Evolutionary conservation across 2,329 filamentous ascomycete genomes (phyloP), one percentile per base, ranked within the genome.

Genomic region (Penicillium corylophilum): DNA sequence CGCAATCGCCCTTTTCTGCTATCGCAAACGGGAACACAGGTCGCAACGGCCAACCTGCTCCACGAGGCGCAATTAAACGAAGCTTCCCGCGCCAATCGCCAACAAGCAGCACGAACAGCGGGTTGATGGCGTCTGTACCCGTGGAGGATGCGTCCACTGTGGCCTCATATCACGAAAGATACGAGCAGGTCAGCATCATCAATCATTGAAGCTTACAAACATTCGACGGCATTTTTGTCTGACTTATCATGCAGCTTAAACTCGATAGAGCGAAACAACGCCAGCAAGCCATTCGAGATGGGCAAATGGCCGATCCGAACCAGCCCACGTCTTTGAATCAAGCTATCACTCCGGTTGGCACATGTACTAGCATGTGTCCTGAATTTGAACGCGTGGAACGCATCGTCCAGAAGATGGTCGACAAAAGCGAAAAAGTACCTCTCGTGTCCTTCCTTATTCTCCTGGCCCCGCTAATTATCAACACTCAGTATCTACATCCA

Each of bases 351-450:
- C 77, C 81, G 0, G 78, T 83, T 5, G 84, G 83, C 45, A 82
- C 79, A 45, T 86, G 84, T 67, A 77, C 77, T 35, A 79, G 82
- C 57, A 86, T 86, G 82, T 87, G 84, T 63, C 80, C 84, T 2
- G 81, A 85, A 56, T 84, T 76, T 51, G 84, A 87, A 70, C 71
- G 83, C 39, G 78, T 85, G 39, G 79, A 84, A 58, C 77, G 84
- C 35, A 82, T 85, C 44, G 77, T 81, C 40, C 80, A 85, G 63
- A 81, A 82, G 45, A 83, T 85, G 69, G 79, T 85, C 23, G 82
- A 82, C 69, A 74, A 74, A 49, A 77, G 79, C 54, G 84, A 87
- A 76, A 82, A 78, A 72, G 82, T 84, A 69, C 42, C 48, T 20
- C 15, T 22, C 9, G 6, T 15, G n/a, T 18, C 6, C 2, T 0